Percentiles rank a stretch among this genome's conserved stretches.
These are phyloP conservation scores for Bipolaris zeicola DNA, from an alignment of 2,329 filamentous ascomycete species.

Conservation along the genomic window DNA sequence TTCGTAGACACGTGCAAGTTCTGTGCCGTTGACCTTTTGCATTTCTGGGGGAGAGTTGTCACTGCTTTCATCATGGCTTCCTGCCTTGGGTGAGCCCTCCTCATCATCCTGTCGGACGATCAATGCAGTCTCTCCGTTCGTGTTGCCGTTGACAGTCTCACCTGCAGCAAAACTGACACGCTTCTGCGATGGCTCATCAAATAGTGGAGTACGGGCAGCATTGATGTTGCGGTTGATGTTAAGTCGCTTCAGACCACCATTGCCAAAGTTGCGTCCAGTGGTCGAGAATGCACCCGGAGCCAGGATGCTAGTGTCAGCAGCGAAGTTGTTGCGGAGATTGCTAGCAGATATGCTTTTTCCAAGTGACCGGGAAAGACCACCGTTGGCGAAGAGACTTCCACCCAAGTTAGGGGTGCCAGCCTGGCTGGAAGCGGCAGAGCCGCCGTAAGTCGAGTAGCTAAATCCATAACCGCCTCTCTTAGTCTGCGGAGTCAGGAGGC, in stretches of 20 bases:
- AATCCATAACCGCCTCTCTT: slow-evolving; percentile 85
- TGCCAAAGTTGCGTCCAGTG: slow-evolving; percentile 51
- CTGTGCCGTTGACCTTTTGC: slow-evolving; percentile 74
- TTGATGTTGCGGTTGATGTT: slow-evolving; percentile 89
- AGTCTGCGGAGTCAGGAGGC: slow-evolving; percentile 76
- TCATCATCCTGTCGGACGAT: slow-evolving; percentile 56
- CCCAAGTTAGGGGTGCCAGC: slow-evolving; percentile 73
- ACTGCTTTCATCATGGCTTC: slow-evolving; percentile 48
- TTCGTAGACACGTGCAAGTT: slow-evolving; percentile 80
- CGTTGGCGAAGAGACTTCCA: slow-evolving; percentile 47
- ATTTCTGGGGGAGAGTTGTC: slow-evolving; percentile 62
- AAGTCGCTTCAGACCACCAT: slow-evolving; percentile 78
- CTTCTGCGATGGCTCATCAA: slow-evolving; percentile 64
- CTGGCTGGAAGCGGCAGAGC: slow-evolving; percentile 72
- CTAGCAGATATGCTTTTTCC: slow-evolving; percentile 88
- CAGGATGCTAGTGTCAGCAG: slow-evolving; percentile 82
- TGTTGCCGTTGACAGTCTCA: slow-evolving; percentile 51
- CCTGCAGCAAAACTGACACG: slow-evolving; percentile 85
- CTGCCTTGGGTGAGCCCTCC: slow-evolving; percentile 59
- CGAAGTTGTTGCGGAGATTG: slow-evolving; percentile 81
- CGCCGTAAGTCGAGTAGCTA: slow-evolving; percentile 89
- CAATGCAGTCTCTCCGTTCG: slow-evolving; percentile 56
- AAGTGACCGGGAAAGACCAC: slow-evolving; percentile 73
- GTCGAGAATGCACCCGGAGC: slow-evolving; percentile 83
- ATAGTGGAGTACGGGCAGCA: slow-evolving; percentile 62